A percentile compares a stretch with the other conserved stretches of the same genome.
Evolutionary conservation across 441 rosid species (phyloP).

Genomic region (Adansonia gregorii): DNA sequence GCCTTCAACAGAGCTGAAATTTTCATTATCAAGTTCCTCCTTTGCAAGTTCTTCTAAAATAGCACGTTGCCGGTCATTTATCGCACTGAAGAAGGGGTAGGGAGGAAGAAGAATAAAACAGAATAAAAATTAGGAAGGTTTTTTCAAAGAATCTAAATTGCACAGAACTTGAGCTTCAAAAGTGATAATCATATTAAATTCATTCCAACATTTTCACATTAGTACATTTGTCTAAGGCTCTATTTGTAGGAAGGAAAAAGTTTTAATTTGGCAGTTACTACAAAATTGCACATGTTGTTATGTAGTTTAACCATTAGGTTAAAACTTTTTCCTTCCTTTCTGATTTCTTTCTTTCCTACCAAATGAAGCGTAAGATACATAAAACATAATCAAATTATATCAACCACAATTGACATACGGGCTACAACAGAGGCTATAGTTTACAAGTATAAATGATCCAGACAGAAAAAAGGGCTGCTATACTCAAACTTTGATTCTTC

Average conservation of each 20-base stretch:
- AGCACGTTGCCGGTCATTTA: slow-evolving; percentile 76
- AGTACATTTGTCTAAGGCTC: background rate
- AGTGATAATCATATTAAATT: background rate
- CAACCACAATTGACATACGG: background rate
- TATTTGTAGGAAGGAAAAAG: background rate
- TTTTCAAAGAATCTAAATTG: background rate
- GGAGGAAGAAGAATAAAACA: slow-evolving; percentile 22
- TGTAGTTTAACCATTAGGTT: background rate
- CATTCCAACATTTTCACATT: background rate
- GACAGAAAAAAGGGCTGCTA: background rate
- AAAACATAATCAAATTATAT: no score
- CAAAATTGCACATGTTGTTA: background rate
- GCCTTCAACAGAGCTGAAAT: slow-evolving; percentile 43
- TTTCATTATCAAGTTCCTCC: slow-evolving; percentile 74
- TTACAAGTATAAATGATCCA: background rate
- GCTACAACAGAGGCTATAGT: background rate
- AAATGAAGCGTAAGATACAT: background rate
- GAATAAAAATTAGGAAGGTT: slow-evolving; percentile 22
- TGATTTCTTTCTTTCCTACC: background rate
- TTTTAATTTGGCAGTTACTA: background rate
- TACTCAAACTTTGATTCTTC: background rate
- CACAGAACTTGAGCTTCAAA: slow-evolving; percentile 4
- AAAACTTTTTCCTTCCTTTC: background rate
- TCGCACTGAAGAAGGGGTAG: slow-evolving; percentile 39
- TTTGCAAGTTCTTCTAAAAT: slow-evolving; percentile 82